Conservation (phyloP, 495 filamentous ascomycete genomes). For the Hypoxylon perforatum region DNA sequence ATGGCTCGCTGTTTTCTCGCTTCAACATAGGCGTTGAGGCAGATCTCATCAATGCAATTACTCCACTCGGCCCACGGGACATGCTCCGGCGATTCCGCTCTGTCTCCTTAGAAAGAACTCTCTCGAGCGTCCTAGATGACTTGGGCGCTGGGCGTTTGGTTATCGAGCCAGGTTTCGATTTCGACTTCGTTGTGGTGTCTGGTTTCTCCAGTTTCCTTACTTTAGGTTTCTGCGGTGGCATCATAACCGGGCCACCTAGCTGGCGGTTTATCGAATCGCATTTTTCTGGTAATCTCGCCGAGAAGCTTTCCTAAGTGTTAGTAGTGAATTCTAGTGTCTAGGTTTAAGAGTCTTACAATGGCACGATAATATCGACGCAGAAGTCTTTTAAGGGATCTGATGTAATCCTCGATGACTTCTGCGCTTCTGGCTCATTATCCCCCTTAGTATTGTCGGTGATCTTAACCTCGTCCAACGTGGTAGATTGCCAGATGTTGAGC, state of each 20-base stretch:
- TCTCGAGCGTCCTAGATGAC: slow-evolving; percentile 70
- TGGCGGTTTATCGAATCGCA: slow-evolving; percentile 85
- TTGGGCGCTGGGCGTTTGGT: slow-evolving; percentile 63
- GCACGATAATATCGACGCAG: slow-evolving; percentile 91
- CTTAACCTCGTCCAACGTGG: slow-evolving; percentile 66
- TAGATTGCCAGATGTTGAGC: slow-evolving; percentile 97
- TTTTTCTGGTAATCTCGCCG: slow-evolving; percentile 81
- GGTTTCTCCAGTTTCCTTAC: slow-evolving; percentile 48
- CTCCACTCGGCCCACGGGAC: slow-evolving; percentile 61
- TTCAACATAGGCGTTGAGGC: slow-evolving; percentile 74
- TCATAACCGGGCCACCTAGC: slow-evolving; percentile 78
- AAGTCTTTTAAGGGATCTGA: slow-evolving; percentile 69
- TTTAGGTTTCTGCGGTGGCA: slow-evolving; percentile 69
- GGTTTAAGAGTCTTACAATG: slow-evolving; percentile 72
- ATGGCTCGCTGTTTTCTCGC: slow-evolving; percentile 70
- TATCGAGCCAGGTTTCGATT: slow-evolving; percentile 67
- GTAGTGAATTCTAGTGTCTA: slow-evolving; percentile 3
- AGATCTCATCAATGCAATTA: slow-evolving; percentile 73
- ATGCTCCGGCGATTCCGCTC: slow-evolving; percentile 59
- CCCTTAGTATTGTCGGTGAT: slow-evolving; percentile 62
- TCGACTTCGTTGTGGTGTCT: slow-evolving; percentile 27
- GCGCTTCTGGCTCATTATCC: slow-evolving; percentile 43
- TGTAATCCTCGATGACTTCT: slow-evolving; percentile 44
- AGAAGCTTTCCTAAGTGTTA: slow-evolving; percentile 67
- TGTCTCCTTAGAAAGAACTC: slow-evolving; percentile 76